Evolutionary conservation across 192 early-diverging fungal species (phyloP).

Genomic region (Entrophospora sp.): DNA sequence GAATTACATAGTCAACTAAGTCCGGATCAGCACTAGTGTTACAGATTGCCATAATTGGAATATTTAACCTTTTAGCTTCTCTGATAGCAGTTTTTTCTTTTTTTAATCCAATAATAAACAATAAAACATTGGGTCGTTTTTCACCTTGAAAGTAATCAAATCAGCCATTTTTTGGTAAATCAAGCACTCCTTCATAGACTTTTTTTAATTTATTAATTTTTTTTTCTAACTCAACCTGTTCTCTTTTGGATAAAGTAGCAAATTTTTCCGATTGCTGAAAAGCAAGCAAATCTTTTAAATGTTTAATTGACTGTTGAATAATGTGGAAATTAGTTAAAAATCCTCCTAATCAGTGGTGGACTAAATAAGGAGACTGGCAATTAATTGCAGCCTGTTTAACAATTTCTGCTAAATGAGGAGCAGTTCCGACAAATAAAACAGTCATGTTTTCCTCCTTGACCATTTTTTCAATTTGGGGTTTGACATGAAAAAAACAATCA

Average conservation of each 20-base stretch:
- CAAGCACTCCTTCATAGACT: not conserved
- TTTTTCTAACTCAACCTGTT: not conserved
- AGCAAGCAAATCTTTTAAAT: not conserved
- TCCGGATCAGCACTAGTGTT: not conserved
- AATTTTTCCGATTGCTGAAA: not conserved
- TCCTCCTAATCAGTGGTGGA: not conserved
- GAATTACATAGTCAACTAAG: not conserved
- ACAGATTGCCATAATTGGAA: not conserved
- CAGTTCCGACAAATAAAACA: not conserved
- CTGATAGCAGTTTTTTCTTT: not conserved
- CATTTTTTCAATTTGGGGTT: not conserved
- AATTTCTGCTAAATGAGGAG: not conserved
- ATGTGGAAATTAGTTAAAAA: not conserved
- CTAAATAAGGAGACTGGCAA: not conserved
- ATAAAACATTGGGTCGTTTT: not conserved
- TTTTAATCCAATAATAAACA: not conserved
- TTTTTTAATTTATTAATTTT: not conserved
- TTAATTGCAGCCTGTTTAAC: not conserved
- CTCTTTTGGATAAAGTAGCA: not conserved
- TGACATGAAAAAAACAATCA: not conserved
- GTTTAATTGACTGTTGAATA: not conserved
- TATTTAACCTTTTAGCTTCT: not conserved
- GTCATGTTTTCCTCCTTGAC: not conserved
- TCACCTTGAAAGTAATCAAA: too few relatives aligned
- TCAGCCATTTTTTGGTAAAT: too few relatives aligned